These are phyloP conservation scores for Yamadazyma oceani DNA, from an alignment of 1,139 yeast species.

Conservation along the genomic window DNA sequence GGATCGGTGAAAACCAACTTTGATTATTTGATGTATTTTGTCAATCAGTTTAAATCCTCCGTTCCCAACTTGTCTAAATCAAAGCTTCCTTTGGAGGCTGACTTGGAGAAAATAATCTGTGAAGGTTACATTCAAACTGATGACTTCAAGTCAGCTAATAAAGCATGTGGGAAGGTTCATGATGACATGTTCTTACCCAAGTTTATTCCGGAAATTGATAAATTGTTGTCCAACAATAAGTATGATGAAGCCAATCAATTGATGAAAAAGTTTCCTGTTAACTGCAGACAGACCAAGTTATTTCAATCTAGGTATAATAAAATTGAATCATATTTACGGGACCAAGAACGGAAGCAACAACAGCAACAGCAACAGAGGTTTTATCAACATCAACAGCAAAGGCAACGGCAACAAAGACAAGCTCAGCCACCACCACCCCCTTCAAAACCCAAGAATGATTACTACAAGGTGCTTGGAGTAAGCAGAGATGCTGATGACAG, in stretches of 20 bases:
- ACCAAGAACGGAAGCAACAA: conserved; percentile 41
- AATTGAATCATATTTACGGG: conserved; percentile 22
- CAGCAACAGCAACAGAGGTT: conserved; percentile 51
- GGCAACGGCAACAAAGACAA: conserved; percentile 41
- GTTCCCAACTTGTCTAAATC: conserved; percentile 7
- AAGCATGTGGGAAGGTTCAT: conserved; percentile 34
- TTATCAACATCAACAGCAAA: conserved; percentile 50
- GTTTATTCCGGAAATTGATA: conserved; percentile 44
- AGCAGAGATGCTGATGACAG: conserved; percentile 65
- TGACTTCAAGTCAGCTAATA: conserved; percentile 26
- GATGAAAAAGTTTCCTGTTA: conserved; percentile 30
- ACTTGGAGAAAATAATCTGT: conserved; percentile 46
- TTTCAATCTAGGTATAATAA: conserved; percentile 31
- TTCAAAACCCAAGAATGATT: conserved; percentile 60
- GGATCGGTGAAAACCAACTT: conserved; percentile 27
- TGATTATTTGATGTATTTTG: conserved; percentile 33
- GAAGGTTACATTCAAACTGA: conserved; percentile 42
- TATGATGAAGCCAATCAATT: conserved; percentile 41
- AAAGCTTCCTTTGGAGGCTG: conserved; percentile 22
- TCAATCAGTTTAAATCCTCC: conserved; percentile 16
- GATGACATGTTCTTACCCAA: conserved; percentile 45
- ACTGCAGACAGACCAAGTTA: conserved; percentile 40
- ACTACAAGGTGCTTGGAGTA: conserved; percentile 77
- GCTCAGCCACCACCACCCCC: conserved; percentile 20
- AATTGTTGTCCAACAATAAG: conserved; percentile 38